These are phyloP conservation scores for Rhizopogon salebrosus DNA, from an alignment of 768 basidiomycete species.

Conservation along the genomic window DNA sequence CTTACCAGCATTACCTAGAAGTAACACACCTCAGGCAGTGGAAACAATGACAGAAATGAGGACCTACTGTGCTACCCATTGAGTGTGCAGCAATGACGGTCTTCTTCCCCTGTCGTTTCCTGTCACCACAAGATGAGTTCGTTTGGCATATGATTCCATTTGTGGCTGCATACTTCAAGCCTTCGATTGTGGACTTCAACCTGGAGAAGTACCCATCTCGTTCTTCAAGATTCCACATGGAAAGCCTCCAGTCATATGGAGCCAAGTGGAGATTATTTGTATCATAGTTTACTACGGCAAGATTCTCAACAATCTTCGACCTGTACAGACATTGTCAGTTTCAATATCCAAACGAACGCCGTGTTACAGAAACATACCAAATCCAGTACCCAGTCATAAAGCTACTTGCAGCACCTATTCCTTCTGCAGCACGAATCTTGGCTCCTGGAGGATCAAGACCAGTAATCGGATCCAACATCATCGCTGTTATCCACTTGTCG, in stretches of 20 bases:
- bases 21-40: constrained; percentile 45
- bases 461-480: constrained; percentile 88
- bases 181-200: constrained; percentile 77
- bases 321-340: constrained; percentile 28
- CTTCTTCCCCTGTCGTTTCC: constrained; percentile 67
- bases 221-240: constrained; percentile 87
- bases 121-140: constrained; percentile 20
- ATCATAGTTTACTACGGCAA: constrained; percentile 90
- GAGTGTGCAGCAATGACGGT: constrained; percentile 82
- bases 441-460: constrained; percentile 84
- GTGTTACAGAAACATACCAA: constrained; percentile 46
- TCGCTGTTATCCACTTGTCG: constrained; percentile 84
- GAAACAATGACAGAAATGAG: not conserved
- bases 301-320: constrained; percentile 92
- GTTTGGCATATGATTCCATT: not conserved
- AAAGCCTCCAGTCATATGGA: constrained; percentile 88
- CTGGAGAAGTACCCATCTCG: constrained; percentile 87
- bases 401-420: constrained; percentile 83
- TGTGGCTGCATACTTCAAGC: constrained; percentile 49
- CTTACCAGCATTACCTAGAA: constrained; percentile 42
- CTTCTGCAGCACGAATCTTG: constrained; percentile 89
- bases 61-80: constrained; percentile 75
- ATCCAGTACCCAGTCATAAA: constrained; percentile 94
- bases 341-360: not conserved
- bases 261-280: constrained; percentile 82